phyloP scores from a whole-genome alignment of 441 rosid genomes.

The Gossypium davidsonii region DNA sequence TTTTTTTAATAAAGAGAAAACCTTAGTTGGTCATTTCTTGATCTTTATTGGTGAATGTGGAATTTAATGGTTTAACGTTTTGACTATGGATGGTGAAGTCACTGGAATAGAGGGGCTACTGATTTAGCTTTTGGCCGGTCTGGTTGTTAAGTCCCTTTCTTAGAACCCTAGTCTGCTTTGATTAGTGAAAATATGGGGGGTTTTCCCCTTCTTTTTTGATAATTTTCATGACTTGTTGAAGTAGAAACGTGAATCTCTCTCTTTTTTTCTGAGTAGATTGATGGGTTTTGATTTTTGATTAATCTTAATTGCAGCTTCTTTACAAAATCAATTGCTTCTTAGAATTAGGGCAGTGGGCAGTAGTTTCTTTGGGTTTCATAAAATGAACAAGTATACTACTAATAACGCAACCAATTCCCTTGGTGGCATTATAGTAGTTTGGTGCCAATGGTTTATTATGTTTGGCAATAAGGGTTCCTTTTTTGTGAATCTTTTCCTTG shows the following conservation, averaged over 20 bases:
- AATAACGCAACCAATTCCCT: not conserved
- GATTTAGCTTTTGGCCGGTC: slow-evolving; percentile 4
- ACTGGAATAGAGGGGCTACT: not conserved
- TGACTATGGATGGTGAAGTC: not conserved
- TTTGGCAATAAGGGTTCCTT: not conserved
- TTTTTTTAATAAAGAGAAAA: not conserved
- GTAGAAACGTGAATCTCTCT: not conserved
- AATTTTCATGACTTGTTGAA: not conserved
- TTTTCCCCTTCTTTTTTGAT: not conserved
- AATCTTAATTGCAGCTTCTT: not conserved
- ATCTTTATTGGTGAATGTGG: not conserved
- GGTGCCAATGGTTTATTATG: not conserved
- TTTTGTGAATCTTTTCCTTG: not conserved
- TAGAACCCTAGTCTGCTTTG: slow-evolving; percentile 13
- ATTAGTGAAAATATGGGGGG: not conserved
- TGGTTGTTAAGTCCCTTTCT: not conserved
- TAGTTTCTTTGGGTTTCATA: not conserved
- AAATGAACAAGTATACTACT: not conserved
- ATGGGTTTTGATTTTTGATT: not conserved
- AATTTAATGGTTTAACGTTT: not conserved
- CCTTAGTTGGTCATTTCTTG: not conserved
- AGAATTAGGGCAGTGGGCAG: no score
- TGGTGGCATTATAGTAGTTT: not conserved
- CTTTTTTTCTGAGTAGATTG: not conserved
- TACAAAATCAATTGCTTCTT: not conserved